Evolutionary conservation across 2,329 filamentous ascomycete species (phyloP).

Genomic region (Exserohilum rostratum): DNA sequence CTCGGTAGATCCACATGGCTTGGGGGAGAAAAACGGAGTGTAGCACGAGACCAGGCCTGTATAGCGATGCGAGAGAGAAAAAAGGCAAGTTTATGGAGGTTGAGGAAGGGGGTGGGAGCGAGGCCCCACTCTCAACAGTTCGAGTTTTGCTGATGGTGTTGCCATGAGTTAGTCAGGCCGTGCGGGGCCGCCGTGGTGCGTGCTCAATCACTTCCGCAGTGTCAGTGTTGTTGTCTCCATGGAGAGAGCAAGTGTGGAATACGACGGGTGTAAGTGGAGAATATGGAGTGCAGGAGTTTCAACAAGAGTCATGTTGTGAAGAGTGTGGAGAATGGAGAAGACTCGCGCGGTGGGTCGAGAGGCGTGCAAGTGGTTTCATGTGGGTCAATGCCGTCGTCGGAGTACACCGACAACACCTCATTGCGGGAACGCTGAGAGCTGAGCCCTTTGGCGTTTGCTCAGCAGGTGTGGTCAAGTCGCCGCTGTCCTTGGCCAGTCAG

Average conservation of each 20-base stretch:
- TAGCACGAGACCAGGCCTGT: constrained; percentile 1
- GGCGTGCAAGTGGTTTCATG: constrained; percentile 1
- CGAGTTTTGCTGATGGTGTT: constrained; percentile 10
- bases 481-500: not conserved
- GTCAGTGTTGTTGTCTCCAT: not conserved
- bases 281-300: constrained; percentile 14
- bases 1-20: constrained; percentile 1
- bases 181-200: constrained; percentile 3
- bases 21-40: not conserved
- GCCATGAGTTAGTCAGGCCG: not conserved
- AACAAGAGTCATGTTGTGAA: not conserved
- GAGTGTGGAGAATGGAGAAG: constrained; percentile 15
- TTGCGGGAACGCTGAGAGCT: not conserved
- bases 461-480: not conserved
- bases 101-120: constrained; percentile 1
- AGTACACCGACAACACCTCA: not conserved
- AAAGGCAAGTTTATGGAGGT: not conserved
- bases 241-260: not conserved
- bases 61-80: not conserved
- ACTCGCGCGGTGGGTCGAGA: constrained; percentile 1
- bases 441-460: not conserved
- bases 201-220: not conserved
- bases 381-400: constrained; percentile 8
- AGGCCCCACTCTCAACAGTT: constrained; percentile 30
- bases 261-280: constrained; percentile 4